These are phyloP conservation scores for Globisporangium ultimum DNA, from an alignment of 352 stramenopile genomes.

Conservation along the genomic window DNA sequence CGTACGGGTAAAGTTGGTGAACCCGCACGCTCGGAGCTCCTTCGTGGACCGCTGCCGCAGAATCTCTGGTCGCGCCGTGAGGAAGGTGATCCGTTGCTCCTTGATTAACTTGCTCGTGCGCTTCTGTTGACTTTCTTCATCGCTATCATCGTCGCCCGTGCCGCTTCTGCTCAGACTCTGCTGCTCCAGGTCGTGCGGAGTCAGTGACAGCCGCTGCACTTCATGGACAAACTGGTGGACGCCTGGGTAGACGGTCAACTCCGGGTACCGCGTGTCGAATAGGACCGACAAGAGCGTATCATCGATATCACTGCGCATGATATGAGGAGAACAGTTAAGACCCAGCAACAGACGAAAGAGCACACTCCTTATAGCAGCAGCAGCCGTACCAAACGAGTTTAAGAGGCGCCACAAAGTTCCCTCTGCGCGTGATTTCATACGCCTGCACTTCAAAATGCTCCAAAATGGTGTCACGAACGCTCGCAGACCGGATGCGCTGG, in stretches of 20 bases:
- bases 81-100: constrained; percentile 61
- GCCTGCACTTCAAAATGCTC: constrained; percentile 64
- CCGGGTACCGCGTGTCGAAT: constrained; percentile 78
- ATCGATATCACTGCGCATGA: constrained; percentile 61
- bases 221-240: constrained; percentile 83
- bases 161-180: neutral
- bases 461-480: constrained; percentile 50
- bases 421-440: constrained; percentile 17
- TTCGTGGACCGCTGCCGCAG: constrained; percentile 53
- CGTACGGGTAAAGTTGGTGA: constrained; percentile 77
- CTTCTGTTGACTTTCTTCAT: constrained; percentile 8
- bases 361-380: neutral
- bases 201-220: constrained; percentile 39
- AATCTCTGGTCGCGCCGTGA: constrained; percentile 73
- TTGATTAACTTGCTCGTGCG: constrained; percentile 3
- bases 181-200: constrained; percentile 18
- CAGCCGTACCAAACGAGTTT: constrained; percentile 67
- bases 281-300: constrained; percentile 75
- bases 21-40: constrained; percentile 66
- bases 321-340: neutral
- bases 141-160: constrained; percentile 14
- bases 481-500: constrained; percentile 42
- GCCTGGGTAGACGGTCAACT: constrained; percentile 78
- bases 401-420: constrained; percentile 42
- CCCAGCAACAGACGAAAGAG: neutral